Evolutionary conservation across 306 rosid genomes (phyloP), one percentile per base, ranked within the genome.

Genomic region (Cyclanthera cordifolia): DNA sequence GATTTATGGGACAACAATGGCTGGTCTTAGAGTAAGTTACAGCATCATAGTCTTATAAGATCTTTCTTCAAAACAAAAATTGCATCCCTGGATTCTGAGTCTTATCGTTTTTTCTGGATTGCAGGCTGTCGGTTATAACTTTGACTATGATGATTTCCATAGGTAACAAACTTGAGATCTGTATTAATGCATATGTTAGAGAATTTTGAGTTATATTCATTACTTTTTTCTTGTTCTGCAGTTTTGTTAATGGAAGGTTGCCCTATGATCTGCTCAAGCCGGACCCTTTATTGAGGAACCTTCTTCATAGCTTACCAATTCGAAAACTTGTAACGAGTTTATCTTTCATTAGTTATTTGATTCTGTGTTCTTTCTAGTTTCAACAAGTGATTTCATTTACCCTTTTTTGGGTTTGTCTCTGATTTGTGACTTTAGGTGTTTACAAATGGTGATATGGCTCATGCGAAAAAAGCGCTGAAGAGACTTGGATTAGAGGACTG

Each of bases 401-500:
- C 25, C 20, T 58, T 58, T n/a, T 19, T 19, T 7, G 16, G 13
- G 67, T 59, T 28, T 15, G 25, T 32, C 3, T 59, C 25, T 61
- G n/a, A 61, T 6, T 19, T 61, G 11, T 55, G 54, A 55, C 55
- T 74, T 53, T 74, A 92, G 98, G 27, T 89, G 39, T 92, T 89
- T 60, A 85, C 96, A 0, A 89, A 89, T 76, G 77, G 86, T 6
- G 95, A 92, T 41, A 25, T 72, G 51, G 77, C 72, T 11, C 98
- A 92, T 72, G 82, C 90, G 3, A 43, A 7, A 17, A 81, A 82
- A 67, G 98, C 69, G 24, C 90, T 92, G 59, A 61, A 71, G 34
- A 83, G 80, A 75, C 98, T 92, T 56, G 96, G 98, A 71, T 63
- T 92, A 70, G 96, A 87, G 71, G 95, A 84, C 74, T 92, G 98